Conservation (phyloP, 306 rosid genomes). For the Trichosanthes truncata region DNA sequence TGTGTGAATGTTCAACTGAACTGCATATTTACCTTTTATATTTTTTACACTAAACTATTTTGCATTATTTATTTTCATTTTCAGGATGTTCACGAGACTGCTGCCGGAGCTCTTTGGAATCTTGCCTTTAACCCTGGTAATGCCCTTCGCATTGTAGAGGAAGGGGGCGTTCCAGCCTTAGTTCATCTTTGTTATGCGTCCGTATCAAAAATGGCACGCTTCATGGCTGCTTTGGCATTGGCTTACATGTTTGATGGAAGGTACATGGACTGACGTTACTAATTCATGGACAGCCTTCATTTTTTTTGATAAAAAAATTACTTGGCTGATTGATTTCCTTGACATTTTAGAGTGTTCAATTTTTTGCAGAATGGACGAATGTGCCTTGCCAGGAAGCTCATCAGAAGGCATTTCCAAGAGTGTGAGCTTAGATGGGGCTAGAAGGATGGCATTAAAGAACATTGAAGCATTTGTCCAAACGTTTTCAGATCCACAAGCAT, state of each 20-base stretch:
- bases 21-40: neutral
- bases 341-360: neutral
- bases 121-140: slow-evolving; percentile 97
- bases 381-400: slow-evolving; percentile 52
- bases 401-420: slow-evolving; percentile 78
- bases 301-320: neutral
- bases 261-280: slow-evolving; percentile 26
- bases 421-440: slow-evolving; percentile 88
- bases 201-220: slow-evolving; percentile 96
- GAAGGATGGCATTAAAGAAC: slow-evolving; percentile 90
- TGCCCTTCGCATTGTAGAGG: slow-evolving; percentile 94
- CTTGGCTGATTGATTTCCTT: neutral
- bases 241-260: slow-evolving; percentile 99
- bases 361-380: slow-evolving; percentile 93
- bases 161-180: slow-evolving; percentile 94
- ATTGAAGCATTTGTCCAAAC: slow-evolving; percentile 76
- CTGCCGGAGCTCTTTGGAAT: slow-evolving; percentile 99
- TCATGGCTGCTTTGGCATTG: slow-evolving; percentile 97
- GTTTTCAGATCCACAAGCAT: slow-evolving; percentile 84
- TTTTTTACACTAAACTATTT: slow-evolving; percentile 1
- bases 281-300: neutral
- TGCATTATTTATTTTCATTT: slow-evolving; percentile 20
- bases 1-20: neutral
- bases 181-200: slow-evolving; percentile 93
- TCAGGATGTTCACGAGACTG: slow-evolving; percentile 99